phyloP scores from a whole-genome alignment of 257 asterid genomes.

The Nicotiana tabacum region DNA sequence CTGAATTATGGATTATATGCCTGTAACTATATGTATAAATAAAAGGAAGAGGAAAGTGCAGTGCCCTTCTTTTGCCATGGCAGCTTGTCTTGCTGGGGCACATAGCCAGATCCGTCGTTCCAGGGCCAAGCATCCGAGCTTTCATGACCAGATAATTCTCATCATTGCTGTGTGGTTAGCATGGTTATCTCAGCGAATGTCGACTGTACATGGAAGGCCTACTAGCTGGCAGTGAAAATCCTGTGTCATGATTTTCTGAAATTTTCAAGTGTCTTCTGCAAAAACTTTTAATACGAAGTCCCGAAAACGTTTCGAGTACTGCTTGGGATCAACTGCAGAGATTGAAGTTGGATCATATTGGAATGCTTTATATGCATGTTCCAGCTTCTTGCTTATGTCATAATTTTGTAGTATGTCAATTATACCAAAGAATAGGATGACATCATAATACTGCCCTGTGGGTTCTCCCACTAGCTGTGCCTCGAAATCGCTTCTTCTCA shows the following conservation, averaged over 20 bases:
- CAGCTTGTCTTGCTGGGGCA: constrained; percentile 2
- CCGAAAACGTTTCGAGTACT: constrained; percentile 72
- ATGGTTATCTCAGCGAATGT: neutral
- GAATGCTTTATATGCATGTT: constrained; percentile 88
- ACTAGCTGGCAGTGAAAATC: neutral
- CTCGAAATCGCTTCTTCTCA: constrained; percentile 46
- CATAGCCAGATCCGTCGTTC: constrained; percentile 10
- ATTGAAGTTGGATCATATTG: constrained; percentile 86
- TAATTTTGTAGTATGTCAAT: constrained; percentile 88
- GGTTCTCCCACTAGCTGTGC: constrained; percentile 65
- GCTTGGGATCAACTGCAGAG: constrained; percentile 88
- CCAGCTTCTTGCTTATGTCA: constrained; percentile 91
- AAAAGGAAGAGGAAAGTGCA: neutral
- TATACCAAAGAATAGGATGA: constrained; percentile 70
- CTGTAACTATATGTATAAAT: constrained; percentile 23
- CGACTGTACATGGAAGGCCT: constrained; percentile 8
- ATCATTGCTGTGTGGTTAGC: neutral
- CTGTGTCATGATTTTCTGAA: neutral
- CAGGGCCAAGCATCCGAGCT: constrained; percentile 7
- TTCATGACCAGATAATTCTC: neutral
- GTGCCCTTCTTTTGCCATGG: neutral
- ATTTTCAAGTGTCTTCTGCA: constrained; percentile 49
- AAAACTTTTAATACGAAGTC: constrained; percentile 71
- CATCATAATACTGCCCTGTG: constrained; percentile 74
- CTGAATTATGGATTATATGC: constrained; percentile 18